phyloP scores from a whole-genome alignment of 768 basidiomycete species.

The Lactarius akahatsu region DNA sequence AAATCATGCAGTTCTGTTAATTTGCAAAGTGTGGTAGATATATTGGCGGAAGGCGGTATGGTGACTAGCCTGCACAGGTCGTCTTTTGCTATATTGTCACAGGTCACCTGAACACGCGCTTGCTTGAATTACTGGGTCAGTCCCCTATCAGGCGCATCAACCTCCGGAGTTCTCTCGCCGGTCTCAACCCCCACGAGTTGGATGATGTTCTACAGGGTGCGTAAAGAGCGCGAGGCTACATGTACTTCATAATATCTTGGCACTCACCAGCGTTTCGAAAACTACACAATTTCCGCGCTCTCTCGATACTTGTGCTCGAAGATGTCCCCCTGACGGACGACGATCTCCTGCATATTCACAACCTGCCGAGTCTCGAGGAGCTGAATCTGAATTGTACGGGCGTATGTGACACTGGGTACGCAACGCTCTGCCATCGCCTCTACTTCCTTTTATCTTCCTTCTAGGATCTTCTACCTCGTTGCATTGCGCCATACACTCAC shows the following conservation, averaged over 20 bases:
- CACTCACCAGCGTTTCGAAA: slow-evolving; percentile 1
- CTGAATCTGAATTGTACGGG: slow-evolving; percentile 46
- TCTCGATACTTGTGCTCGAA: slow-evolving; percentile 3
- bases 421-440: neutral
- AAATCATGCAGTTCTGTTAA: neutral
- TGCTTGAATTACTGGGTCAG: slow-evolving; percentile 46
- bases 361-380: neutral
- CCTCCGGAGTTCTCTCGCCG: slow-evolving; percentile 41
- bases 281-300: neutral
- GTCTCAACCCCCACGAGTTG: neutral
- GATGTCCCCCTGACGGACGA: slow-evolving; percentile 1
- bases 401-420: neutral
- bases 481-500: slow-evolving; percentile 54
- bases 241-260: slow-evolving; percentile 28
- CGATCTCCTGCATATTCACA: slow-evolving; percentile 11
- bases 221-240: neutral
- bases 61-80: neutral
- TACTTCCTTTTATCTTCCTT: slow-evolving; percentile 1
- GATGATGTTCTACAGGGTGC: slow-evolving; percentile 4
- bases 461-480: slow-evolving; percentile 57
- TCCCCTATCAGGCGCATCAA: slow-evolving; percentile 47
- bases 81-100: neutral
- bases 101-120: slow-evolving; percentile 51
- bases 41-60: slow-evolving; percentile 4
- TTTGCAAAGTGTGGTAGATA: slow-evolving; percentile 1